Base-by-base conservation (phyloP, 495 filamentous ascomycete genomes). In the Lasiosphaeria hispida region DNA sequence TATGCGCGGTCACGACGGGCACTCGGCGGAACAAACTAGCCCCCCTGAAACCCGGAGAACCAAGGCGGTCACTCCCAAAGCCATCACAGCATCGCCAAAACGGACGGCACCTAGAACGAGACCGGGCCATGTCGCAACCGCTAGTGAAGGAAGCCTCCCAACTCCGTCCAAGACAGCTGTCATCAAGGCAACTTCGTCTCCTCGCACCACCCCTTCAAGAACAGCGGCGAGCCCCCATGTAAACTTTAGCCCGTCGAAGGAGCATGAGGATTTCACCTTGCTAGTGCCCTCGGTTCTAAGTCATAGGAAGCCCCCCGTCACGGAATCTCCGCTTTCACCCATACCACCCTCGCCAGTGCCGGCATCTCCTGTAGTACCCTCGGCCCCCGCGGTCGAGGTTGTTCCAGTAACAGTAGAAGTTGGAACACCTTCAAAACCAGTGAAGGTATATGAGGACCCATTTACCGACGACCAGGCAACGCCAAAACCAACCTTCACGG, bases 391-490 rank as follows among this genome's bases (percentile, higher is more conserved):
- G 33, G 53, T 58, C 4, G 67, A 67, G 37, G 42, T 54, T 17
- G 52, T 64, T 15, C 50, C 69, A 30, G 23, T 30, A 2, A 30
- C 23, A 14, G 48, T 66, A 13, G 36, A 54, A 0, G 40, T 66
- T 9, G 55, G 58, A 15, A 79, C 71, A 8, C 69, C 77, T 11
- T 58, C 70, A 14, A 73, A 72, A 48, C 59, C 72, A 3, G 63
- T 83, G 10, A 80, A 79, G 57, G 80, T 84, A 4, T 84, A 83
- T 56, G 84, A 88, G 62, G 84, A 85, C 50, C 85, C 81, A 4
- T 79, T 85, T 44, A 78, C 73, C 0, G 77, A 75, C 38, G 77
- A 80, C 42, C 65, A 78, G 55, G 58, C 71, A 0, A 73, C 76
- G 5, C 73, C 80, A 7, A 69, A 71, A 50, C 72, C 72, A n/a